These are phyloP conservation scores for Skeletonema potamos DNA, from an alignment of 108 stramenopile genomes.

Conservation along the genomic window DNA sequence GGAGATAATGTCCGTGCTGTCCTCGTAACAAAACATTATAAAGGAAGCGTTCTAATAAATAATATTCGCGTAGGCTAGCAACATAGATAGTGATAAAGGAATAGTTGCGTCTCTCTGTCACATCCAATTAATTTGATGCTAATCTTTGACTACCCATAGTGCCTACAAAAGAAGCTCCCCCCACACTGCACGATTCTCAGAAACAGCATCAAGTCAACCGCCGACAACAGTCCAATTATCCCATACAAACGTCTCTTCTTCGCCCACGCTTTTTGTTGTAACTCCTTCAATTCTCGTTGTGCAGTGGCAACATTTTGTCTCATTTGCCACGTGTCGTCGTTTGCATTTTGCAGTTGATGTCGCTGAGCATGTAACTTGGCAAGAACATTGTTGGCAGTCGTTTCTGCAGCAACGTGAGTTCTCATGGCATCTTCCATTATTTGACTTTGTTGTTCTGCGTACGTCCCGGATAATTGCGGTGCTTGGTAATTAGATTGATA, in stretches of 20 bases:
- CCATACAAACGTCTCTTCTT: conserved; percentile 69
- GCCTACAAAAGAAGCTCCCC: conserved; percentile 83
- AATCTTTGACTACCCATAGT: conserved; percentile 4
- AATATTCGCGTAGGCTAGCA: too few relatives aligned
- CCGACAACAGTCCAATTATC: conserved; percentile 62
- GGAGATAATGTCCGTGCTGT: conserved; percentile 56
- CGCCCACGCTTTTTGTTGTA: conserved; percentile 69
- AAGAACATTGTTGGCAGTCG: conserved; percentile 73
- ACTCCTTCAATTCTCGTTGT: conserved; percentile 66
- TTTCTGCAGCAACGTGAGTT: conserved; percentile 81
- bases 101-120: background rate
- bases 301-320: conserved; percentile 73
- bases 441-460: conserved; percentile 79
- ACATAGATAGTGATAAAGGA: too few relatives aligned
- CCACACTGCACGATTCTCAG: conserved; percentile 75
- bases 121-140: background rate
- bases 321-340: conserved; percentile 85
- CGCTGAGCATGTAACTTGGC: conserved; percentile 76
- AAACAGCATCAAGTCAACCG: conserved; percentile 72
- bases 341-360: conserved; percentile 79
- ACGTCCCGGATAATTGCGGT: conserved; percentile 50
- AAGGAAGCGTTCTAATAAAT: background rate
- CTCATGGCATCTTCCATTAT: conserved; percentile 75
- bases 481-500: conserved; percentile 28
- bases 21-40: conserved; percentile 13